Conservation (phyloP, 2,329 filamentous ascomycete species). For the Nemania sp. region DNA sequence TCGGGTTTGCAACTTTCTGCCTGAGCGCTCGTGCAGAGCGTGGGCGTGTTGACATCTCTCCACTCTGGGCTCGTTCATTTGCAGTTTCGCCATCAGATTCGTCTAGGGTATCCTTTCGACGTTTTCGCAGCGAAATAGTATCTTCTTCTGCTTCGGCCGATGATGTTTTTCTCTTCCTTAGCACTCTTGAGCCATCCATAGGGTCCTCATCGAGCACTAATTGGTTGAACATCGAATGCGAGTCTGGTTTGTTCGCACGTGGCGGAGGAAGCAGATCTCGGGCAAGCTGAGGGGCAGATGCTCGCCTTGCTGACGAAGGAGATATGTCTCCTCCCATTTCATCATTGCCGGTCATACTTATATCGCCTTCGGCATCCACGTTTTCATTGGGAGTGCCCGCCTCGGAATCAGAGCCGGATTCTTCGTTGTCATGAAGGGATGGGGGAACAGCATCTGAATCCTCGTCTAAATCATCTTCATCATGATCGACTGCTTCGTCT, state of each 20-base stretch:
- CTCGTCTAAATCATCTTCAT: conserved; percentile 39
- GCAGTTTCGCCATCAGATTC: conserved; percentile 42
- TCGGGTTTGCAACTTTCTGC: conserved; percentile 49
- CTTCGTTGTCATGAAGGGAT: conserved; percentile 33
- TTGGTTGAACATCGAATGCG: conserved; percentile 77
- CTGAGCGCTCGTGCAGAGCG: conserved; percentile 62
- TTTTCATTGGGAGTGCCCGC: conserved; percentile 34
- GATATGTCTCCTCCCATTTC: conserved; percentile 39
- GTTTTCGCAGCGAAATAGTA: conserved; percentile 55
- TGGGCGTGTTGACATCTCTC: conserved; percentile 42
- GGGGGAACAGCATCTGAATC: conserved; percentile 38
- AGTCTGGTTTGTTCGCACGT: conserved; percentile 66
- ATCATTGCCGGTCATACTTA: conserved; percentile 29
- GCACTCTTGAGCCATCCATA: conserved; percentile 73
- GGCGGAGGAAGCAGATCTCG: conserved; percentile 73
- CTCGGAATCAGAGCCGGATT: conserved; percentile 37
- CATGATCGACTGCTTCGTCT: conserved; percentile 37
- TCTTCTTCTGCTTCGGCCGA: conserved; percentile 65
- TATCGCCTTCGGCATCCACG: conserved; percentile 33
- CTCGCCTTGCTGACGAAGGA: conserved; percentile 51
- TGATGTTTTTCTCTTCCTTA: conserved; percentile 84
- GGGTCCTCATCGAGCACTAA: conserved; percentile 72
- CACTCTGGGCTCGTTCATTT: conserved; percentile 42
- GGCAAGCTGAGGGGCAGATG: conserved; percentile 67
- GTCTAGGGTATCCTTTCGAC: conserved; percentile 53